Evolutionary conservation across 2,329 filamentous ascomycete species (phyloP), one percentile per base, ranked within the genome.

Genomic region (Teratosphaeria zuluensis): DNA sequence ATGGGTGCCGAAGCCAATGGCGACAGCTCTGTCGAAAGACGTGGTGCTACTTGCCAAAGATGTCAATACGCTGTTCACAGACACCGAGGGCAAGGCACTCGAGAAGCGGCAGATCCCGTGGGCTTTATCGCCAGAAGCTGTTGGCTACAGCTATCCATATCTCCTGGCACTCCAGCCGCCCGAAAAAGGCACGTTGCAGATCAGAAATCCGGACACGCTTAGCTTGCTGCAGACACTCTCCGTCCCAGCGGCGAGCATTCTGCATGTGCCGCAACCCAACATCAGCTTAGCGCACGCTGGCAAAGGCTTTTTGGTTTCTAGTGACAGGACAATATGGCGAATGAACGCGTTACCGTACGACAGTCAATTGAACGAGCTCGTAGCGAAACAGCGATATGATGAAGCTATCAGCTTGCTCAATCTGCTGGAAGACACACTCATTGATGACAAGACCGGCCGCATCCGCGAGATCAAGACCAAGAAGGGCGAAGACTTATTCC

Each of bases 111-210:
- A 97, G 71, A 86, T 99, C n/a, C 91, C 91, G 1, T 99, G 94
- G 94, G 83, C 86, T 51, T 80, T 84, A 35, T 90, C 92, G 1
- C 95, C 94, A 1, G 92, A 96, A 67, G 87, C 87, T 58, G 86
- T 99, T 60, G 94, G 92, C 24, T 99, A 96, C 73, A 96, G 92
- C 24, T 99, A 99, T 71, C 94, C 94, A 0, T 99, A 96, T 70
- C 86, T 99, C 58, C 78, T 99, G 54, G 89, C 91, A 9, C 77
- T 99, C 14, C 91, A 95, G 69, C 80, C 90, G 7, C 85, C 90
- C 0, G 81, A 88, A 1, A 95, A 94, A 73, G 91, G 92, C 2
- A 84, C 84, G 0, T 77, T 99, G 11, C 94, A 99, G 74, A 87
- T 99, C 42, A 83, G 94, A 48, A 99, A 96, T 68, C 92, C 94